These are phyloP conservation scores for Cyclotella kingstonii DNA, from an alignment of 108 stramenopile species.

Conservation along the genomic window DNA sequence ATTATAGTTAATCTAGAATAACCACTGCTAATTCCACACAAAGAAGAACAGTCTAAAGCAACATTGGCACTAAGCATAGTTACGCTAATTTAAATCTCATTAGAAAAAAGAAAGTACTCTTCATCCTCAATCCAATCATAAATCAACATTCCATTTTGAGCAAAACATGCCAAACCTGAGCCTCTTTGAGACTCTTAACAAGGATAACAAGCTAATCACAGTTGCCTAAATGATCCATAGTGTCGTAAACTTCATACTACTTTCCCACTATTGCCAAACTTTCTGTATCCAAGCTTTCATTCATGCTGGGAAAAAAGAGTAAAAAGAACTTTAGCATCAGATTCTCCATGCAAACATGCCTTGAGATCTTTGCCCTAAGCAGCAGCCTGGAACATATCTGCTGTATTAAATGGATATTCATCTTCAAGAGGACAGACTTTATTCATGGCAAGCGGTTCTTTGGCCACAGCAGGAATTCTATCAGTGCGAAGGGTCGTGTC, in stretches of 20 bases:
- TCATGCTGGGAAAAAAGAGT: constrained; percentile 66
- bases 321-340: constrained; percentile 59
- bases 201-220: constrained; percentile 54
- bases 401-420: constrained; percentile 84
- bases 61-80: constrained; percentile 6
- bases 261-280: constrained; percentile 78
- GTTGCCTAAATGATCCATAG: constrained; percentile 54
- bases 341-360: constrained; percentile 60
- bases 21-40: too few species aligned
- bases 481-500: constrained; percentile 73
- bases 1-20: too few species aligned
- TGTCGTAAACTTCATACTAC: constrained; percentile 41
- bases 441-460: constrained; percentile 81
- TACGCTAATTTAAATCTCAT: background rate
- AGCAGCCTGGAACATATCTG: constrained; percentile 65
- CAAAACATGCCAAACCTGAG: constrained; percentile 72
- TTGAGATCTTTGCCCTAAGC: constrained; percentile 85
- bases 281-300: constrained; percentile 64
- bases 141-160: constrained; percentile 85
- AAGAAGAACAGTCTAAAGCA: too few species aligned
- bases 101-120: constrained; percentile 36
- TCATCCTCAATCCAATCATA: constrained; percentile 91
- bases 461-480: constrained; percentile 79
- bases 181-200: constrained; percentile 56
- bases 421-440: constrained; percentile 64